A percentile compares a stretch with the other conserved stretches of the same genome.
Evolutionary conservation across 495 filamentous ascomycete species (phyloP).

Genomic region (Penicillium mononematosum): DNA sequence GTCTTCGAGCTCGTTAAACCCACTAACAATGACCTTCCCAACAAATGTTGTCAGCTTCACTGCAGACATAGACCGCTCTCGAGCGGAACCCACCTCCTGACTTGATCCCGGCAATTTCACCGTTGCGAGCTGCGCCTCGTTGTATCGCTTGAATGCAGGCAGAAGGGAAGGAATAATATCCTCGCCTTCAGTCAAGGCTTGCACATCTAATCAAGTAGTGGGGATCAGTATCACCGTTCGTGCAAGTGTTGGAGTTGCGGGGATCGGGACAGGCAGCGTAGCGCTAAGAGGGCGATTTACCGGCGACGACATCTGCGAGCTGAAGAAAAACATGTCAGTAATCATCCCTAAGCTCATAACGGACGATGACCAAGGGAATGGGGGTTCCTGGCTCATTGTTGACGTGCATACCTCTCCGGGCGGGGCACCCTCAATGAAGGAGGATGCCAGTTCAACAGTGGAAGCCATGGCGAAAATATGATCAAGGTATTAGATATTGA

Average conservation of each 20-base stretch:
- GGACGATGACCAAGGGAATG: conserved; percentile 9
- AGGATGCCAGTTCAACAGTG: conserved; percentile 65
- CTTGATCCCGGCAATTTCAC: conserved; percentile 85
- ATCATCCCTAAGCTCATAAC: neutral
- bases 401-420: conserved; percentile 82
- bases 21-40: conserved; percentile 76
- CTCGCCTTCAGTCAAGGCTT: conserved; percentile 73
- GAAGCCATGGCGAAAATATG: conserved; percentile 35
- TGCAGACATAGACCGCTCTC: neutral
- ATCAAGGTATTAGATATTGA: neutral
- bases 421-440: conserved; percentile 91
- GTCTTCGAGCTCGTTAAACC: conserved; percentile 73
- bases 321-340: conserved; percentile 34
- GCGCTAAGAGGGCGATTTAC: conserved; percentile 46
- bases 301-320: conserved; percentile 87
- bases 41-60: conserved; percentile 18
- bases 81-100: conserved; percentile 56
- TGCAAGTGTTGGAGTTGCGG: conserved; percentile 9
- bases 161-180: conserved; percentile 65
- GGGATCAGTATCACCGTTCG: conserved; percentile 19
- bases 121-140: conserved; percentile 86
- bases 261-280: conserved; percentile 5
- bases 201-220: conserved; percentile 66
- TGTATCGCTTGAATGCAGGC: conserved; percentile 91
- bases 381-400: conserved; percentile 6